Base-by-base conservation (phyloP, 257 asterid species). In the Capsicum chinense region DNA sequence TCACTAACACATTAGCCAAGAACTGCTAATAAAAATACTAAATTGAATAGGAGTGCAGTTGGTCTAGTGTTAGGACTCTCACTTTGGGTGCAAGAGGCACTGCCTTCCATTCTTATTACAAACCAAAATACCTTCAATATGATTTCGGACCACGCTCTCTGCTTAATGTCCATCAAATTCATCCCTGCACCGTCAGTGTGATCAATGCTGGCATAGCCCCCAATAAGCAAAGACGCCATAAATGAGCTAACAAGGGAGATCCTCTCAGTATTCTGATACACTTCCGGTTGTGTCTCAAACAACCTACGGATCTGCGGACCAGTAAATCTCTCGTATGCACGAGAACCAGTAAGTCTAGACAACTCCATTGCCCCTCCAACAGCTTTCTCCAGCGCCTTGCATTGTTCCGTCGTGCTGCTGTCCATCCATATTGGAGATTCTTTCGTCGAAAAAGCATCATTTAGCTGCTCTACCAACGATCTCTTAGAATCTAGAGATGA, bases 361-460 rank as follows among this genome's bases (percentile, higher is more conserved):
- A 96, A 78, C 94, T 92, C 94, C 90, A 94, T 50, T 0, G 97
- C 93, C 81, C 98, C 98, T 58, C 98, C 99, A 5, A 96, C 90
- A 7, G 92, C 95, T 83, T 92, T 89, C 89, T 94, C 98, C 47
- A 96, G 93, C 5, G 85, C 97, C 91, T 82, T 91, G 83, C 98
- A 93, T 84, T 96, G 98, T 68, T 96, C 93, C 0, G 93, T 88
- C 14, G 98, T 93, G 93, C 98, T 92, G 84, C 95, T 93, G 82
- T 96, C 99, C 99, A 94, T 94, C 98, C 99, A 96, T 67, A 96
- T 87, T 1, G 98, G 99, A 11, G 98, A 96, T 80, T 96, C 98
- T 74, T 91, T 92, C 5, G 89, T 87, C 0, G 99, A 96, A 90
- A 96, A 93, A 2, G 92, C 95, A 70, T 90, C 91, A 19, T 89